phyloP scores from a whole-genome alignment of 768 basidiomycete species.

The Suillus luteus region DNA sequence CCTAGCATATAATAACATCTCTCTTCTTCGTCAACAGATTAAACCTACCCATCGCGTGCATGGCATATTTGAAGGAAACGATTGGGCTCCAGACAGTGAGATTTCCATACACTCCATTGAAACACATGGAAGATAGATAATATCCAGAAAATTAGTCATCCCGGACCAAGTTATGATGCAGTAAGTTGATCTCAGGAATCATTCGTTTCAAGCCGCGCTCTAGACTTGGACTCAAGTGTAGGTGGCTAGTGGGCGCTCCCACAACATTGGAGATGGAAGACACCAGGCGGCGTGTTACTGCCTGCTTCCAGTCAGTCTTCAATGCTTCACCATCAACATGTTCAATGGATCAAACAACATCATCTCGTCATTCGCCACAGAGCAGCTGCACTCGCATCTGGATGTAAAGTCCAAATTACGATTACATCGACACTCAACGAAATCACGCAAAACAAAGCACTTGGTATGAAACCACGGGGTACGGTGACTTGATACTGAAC shows the following conservation, averaged over 20 bases:
- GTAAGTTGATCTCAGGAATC: conserved; percentile 38
- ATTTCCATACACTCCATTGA: background rate
- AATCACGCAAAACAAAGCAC: conserved; percentile 62
- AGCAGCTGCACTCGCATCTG: conserved; percentile 63
- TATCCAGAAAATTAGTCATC: conserved; percentile 51
- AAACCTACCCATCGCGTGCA: conserved; percentile 73
- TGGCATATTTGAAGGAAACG: conserved; percentile 70
- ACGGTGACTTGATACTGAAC: background rate
- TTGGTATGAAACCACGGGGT: conserved; percentile 39
- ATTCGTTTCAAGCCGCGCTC: background rate
- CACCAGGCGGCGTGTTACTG: conserved; percentile 55
- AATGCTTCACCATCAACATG: background rate
- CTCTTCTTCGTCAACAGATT: conserved; percentile 77
- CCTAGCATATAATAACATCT: conserved; percentile 74
- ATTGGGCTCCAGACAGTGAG: conserved; percentile 70
- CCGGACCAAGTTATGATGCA: conserved; percentile 73
- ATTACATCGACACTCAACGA: conserved; percentile 42
- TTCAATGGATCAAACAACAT: background rate
- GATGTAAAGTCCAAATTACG: conserved; percentile 50
- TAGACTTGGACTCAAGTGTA: conserved; percentile 21
- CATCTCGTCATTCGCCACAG: conserved; percentile 31
- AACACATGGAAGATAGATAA: background rate
- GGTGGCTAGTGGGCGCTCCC: conserved; percentile 70
- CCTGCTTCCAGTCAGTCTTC: conserved; percentile 63
- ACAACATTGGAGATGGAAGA: conserved; percentile 55